These are phyloP conservation scores for Magnolia changhungtana DNA, from an alignment of 164 flowering plant genomes.

Conservation along the genomic window DNA sequence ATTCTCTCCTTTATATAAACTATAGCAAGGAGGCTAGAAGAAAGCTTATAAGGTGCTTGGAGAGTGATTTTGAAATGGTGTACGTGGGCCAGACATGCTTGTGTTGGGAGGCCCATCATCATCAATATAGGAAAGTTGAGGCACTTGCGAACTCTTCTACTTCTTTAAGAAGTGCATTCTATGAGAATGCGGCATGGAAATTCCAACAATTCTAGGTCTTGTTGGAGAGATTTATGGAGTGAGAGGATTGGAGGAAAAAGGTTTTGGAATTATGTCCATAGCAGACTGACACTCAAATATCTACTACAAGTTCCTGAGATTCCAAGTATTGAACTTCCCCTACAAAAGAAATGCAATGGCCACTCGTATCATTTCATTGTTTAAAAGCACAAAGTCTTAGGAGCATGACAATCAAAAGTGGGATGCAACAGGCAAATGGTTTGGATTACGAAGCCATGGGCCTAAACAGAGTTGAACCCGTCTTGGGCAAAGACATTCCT, in stretches of 20 bases:
- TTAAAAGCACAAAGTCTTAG: no score
- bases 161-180: slow-evolving; percentile 16
- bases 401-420: no score
- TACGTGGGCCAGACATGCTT: slow-evolving; percentile 62
- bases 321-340: slow-evolving; percentile 27
- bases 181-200: slow-evolving; percentile 26
- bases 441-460: no score
- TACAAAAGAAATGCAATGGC: no score
- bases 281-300: slow-evolving; percentile 36
- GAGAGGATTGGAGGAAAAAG: slow-evolving; percentile 38
- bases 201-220: slow-evolving; percentile 54
- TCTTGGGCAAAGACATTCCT: no score
- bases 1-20: no score
- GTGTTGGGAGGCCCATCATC: slow-evolving; percentile 61
- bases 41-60: slow-evolving; percentile 40
- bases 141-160: slow-evolving; percentile 16
- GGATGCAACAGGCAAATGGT: no score
- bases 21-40: slow-evolving; percentile 28
- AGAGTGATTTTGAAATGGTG: slow-evolving; percentile 47
- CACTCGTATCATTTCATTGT: no score
- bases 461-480: no score
- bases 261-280: slow-evolving; percentile 32
- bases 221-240: slow-evolving; percentile 53
- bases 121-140: slow-evolving; percentile 48
- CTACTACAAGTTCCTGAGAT: slow-evolving; percentile 56